Evolutionary conservation across 179 eudicot genomes (phyloP), one percentile per base, ranked within the genome.

Genomic region (Silene vulgaris): DNA sequence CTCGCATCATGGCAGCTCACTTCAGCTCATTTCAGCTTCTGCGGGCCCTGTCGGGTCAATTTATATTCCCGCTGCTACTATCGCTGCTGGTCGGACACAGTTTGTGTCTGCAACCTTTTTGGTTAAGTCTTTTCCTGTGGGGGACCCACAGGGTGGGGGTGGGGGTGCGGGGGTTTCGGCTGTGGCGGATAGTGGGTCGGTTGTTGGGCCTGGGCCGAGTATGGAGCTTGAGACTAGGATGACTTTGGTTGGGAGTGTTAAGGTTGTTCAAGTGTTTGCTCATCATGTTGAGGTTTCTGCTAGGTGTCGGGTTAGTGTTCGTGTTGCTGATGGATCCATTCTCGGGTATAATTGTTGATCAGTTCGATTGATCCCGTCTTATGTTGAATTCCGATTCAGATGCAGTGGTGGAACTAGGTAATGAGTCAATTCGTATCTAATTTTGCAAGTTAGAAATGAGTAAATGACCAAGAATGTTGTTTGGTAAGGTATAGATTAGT

Each of bases 1-100:
- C 85, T 71, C 89, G 14, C 97, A 92, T 86, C 91, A 88, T 83
- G 97, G 90, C 87, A 88, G 92, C 88, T 84, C 97, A 1, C 83
- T 92, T 7, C 97, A 87, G 83, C 86, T 91, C 13, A 72, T 81
- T 76, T 85, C 89, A 85, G 52, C 85, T 75, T 26, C 77, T 5
- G 8, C 82, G 0, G 85, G 82, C 17, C 77, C 85, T 5, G 83
- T 92, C 16, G 97, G 97, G 0, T 87, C 87, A 85, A 78, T 92
- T 78, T 91, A 88, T 84, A 84, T 92, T 43, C 97, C 97, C 48
- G 94, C 97, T 54, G 95, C 90, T 1, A 75, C 72, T 60, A 88
- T 93, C 77, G 81, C 70, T 59, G 80, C 89, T 59, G 91, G 98
- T 0, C 67, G 84, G 80, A 91, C 87, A 1, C 89, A 86, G 85